Conservation (phyloP, 495 filamentous ascomycete genomes). For the Xeromyces bisporus region DNA sequence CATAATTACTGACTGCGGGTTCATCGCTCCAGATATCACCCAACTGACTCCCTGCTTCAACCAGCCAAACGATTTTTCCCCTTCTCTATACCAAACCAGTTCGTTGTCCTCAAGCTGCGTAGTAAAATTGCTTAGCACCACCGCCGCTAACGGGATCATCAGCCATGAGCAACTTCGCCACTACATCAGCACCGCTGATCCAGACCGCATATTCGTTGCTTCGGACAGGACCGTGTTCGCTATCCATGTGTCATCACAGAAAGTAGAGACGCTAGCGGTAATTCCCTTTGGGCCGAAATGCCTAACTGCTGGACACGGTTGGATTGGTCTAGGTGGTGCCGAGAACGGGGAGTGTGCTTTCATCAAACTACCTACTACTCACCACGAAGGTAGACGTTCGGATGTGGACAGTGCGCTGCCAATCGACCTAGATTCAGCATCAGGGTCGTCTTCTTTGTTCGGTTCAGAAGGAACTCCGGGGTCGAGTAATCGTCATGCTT, state of each 20-base stretch:
- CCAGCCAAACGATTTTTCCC: conserved; percentile 57
- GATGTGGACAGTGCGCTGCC: conserved; percentile 48
- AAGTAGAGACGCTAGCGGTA: conserved; percentile 56
- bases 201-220: conserved; percentile 69
- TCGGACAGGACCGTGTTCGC: conserved; percentile 54
- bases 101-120: too few relatives aligned
- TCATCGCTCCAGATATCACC: conserved; percentile 29
- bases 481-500: conserved; percentile 15
- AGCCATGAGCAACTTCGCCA: conserved; percentile 91
- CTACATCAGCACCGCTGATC: conserved; percentile 63
- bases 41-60: conserved; percentile 42
- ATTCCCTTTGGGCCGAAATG: conserved; percentile 74
- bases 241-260: conserved; percentile 52
- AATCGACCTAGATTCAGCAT: conserved; percentile 31
- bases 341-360: conserved; percentile 72
- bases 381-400: conserved; percentile 16
- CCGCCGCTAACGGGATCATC: conserved; percentile 4
- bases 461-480: conserved; percentile 10
- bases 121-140: neutral
- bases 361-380: conserved; percentile 38
- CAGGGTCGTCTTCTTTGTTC: conserved; percentile 14
- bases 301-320: conserved; percentile 66
- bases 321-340: conserved; percentile 73
- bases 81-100: conserved; percentile 57
- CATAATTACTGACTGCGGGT: too few relatives aligned